Evolutionary conservation across 306 rosid species (phyloP).

Genomic region (Prinsepia uniflora): DNA sequence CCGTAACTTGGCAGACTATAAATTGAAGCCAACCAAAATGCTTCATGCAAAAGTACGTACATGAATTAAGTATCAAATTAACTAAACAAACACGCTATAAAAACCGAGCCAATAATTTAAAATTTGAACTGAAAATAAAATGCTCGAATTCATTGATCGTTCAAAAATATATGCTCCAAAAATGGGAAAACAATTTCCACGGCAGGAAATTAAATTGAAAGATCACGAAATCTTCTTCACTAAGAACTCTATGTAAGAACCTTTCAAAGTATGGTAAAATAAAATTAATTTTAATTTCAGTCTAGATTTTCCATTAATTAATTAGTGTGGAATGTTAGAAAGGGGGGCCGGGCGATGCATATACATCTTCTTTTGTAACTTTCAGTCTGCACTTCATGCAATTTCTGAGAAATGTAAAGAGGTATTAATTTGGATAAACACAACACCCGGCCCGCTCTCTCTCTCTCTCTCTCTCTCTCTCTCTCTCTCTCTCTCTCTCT

Average conservation of each 20-base stretch:
- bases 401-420: constrained; percentile 6
- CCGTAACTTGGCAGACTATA: not conserved
- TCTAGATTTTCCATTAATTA: constrained; percentile 29
- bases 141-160: not conserved
- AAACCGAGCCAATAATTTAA: not conserved
- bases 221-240: constrained; percentile 34
- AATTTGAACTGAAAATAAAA: not conserved
- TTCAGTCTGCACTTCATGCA: not conserved
- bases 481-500: too few relatives aligned
- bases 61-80: not conserved
- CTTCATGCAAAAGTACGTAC: not conserved
- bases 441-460: not conserved
- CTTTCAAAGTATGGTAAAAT: constrained; percentile 20
- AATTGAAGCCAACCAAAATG: not conserved
- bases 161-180: not conserved
- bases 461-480: too few relatives aligned
- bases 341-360: not conserved
- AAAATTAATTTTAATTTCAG: constrained; percentile 22
- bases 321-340: constrained; percentile 18
- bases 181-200: not conserved
- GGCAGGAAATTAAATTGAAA: constrained; percentile 6
- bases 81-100: not conserved
- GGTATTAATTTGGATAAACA: not conserved
- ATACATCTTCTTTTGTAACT: constrained; percentile 6
- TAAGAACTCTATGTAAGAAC: constrained; percentile 28